Evolutionary conservation across 129 eudicot species (phyloP), one percentile per base, ranked within the genome.

Genomic region (Saussurea involucrata): DNA sequence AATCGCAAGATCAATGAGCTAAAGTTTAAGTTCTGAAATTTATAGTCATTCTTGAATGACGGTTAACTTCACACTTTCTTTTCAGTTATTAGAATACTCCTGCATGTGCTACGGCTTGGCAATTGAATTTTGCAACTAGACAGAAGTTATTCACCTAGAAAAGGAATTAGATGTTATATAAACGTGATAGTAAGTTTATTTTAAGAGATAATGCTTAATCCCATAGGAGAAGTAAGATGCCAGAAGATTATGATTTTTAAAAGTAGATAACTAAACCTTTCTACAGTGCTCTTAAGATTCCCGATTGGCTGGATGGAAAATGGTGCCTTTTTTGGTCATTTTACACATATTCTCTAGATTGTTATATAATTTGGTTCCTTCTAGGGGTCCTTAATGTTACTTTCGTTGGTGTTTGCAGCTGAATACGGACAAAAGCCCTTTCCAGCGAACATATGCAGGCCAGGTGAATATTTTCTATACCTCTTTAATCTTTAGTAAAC

Each of bases 401-500:
- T 24, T 68, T 40, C 75, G 7, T 34, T 31, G 58, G 24, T 10
- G 8, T 60, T 42, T 86, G 57, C 96, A 93, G 98, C 89, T 93
- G 76, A 93, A 93, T 85, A 89, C 92, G 21, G 98, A 93, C 18
- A 93, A 93, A 82, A 93, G 97, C 57, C 98, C 98, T 11, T 93
- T 93, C 57, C 98, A 93, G 83, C 80, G 95, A 78, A 90, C 98
- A 68, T 93, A 93, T 83, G 98, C 98, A 53, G 67, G 83, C 81
- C 98, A 93, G 96, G 98, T 93, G 81, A 77, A 27, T 73, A 15
- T 46, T 32, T 64, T 76, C 18, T 27, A 1, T 69, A 32, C 40
- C n/a, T 37, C 28, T 42, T 4, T 7, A 28, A 12, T 18, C 64
- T 73, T 74, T 17, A 65, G 8, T 18, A 5, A 37, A 25, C 65